Base-by-base conservation (phyloP, 768 basidiomycete genomes). In the Tulasnella sp. region DNA sequence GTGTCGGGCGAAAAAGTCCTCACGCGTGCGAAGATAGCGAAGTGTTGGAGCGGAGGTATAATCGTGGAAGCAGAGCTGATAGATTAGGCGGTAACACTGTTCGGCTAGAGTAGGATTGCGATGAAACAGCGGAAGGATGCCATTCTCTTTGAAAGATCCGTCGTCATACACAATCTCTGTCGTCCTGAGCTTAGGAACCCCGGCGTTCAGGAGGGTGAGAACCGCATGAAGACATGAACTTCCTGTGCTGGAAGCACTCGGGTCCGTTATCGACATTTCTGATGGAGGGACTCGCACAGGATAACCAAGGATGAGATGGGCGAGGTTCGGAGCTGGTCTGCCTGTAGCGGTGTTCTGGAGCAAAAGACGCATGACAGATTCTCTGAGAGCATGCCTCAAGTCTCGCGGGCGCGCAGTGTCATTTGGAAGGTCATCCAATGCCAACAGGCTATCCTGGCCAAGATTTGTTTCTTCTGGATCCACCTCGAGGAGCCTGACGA, bases 1-100 rank as follows among this genome's bases (percentile, higher is more conserved):
- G 67, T 96, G 93, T 1, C 87, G 80, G 2, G 82, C 81, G 67
- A 93, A 92, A 73, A 93, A 97, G 67, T 93, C 84, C 69, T 95
- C 88, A 8, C 85, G 77, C 1, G 88, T 89, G 34, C 88, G 84
- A 32, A 96, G 77, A 68, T 95, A 96, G 0, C 90, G 82, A 72
- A 88, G 84, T 3, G 82, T 84, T 58, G 84, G 82, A 34, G 84
- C 82, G 0, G 88, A 88, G 0, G 93, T 95, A 42, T 80, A 77
- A 8, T 85, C 79, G 66, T 97, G 90, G n/a, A 83, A 78, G 72
- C 89, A 95, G 0, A 98, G 79, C 61, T 95, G 87, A 68, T 88
- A 78, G 19, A 97, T 73, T 51, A 96, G 77, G 34, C 80, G 80
- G 67, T 94, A 93, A 67, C 84, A 86, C 56, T 85, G 83, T 68